Base-by-base conservation (phyloP, 2,329 filamentous ascomycete genomes). In the Dothistroma pini region DNA sequence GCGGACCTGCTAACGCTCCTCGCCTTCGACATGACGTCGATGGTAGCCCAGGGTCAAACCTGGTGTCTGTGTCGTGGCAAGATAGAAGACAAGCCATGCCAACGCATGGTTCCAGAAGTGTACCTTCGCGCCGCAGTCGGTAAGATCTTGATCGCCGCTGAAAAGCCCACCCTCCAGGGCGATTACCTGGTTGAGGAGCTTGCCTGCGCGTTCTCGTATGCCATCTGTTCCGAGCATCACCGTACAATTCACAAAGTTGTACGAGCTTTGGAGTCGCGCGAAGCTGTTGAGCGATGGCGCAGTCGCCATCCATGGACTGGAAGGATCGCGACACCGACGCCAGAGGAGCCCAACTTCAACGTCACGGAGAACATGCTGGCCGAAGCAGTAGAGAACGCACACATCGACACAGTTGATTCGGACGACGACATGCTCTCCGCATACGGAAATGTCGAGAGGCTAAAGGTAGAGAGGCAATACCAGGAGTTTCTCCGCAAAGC, bases 161-260 rank as follows among this genome's bases (percentile, higher is more conserved):
- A 58, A 16, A 60, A 60, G n/a, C 19, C 54, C 8, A 44, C 57
- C 19, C 47, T 57, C 11, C 57, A 49, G 22, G 61, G 61, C 16
- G 61, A 63, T 35, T 32, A 54, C 38, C 34, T 63, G 16, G 49
- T 58, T 29, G 57, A 63, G 25, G 58, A 56, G 9, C 34, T 60
- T 22, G 58, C 61, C 16, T 41, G 21, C 11, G 61, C 54, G 6
- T 51, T 60, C 9, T 57, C 61, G 10, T 63, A 57, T 32, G 57
- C 61, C 21, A 60, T 63, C 25, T 63, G 61, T 34, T 54, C 57
- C 31, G 54, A 63, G 47, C 61, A 63, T 38, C 61, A 63, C 16
- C 58, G 47, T 12, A 50, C 34, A 10, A 63, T 63, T 14, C 61
- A 63, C 21, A 63, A 55, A 22, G 44, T 60, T 29, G 57, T 48